phyloP scores from a whole-genome alignment of 352 stramenopile genomes.

The Globisporangium camurandrum region DNA sequence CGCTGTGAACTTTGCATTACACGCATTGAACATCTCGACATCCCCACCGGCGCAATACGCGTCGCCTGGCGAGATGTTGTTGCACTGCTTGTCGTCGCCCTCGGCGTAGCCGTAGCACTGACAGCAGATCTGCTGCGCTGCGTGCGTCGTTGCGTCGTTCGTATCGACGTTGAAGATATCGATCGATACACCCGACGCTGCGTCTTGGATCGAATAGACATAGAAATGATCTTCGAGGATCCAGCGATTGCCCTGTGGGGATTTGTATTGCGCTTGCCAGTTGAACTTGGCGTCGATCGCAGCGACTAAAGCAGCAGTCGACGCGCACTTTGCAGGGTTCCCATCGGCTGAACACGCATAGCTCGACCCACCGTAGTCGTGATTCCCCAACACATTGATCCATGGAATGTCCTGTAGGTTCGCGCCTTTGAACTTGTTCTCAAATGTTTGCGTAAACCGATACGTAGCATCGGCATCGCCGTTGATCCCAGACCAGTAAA shows the following conservation, averaged over 20 bases:
- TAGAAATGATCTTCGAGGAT: constrained; percentile 80
- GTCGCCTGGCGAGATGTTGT: constrained; percentile 41
- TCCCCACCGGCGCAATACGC: constrained; percentile 44
- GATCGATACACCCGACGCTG: constrained; percentile 55
- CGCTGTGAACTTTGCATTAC: constrained; percentile 46
- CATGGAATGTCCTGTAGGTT: constrained; percentile 43
- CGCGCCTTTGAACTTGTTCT: constrained; percentile 40
- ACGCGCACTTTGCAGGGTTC: no score
- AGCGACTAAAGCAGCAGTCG: constrained; percentile 6
- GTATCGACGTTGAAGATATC: constrained; percentile 86
- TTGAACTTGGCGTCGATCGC: constrained; percentile 10
- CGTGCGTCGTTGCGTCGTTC: constrained; percentile 61
- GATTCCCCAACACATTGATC: constrained; percentile 64
- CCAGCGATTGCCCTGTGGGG: constrained; percentile 74
- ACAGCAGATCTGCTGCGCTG: constrained; percentile 65
- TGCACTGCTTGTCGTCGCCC: constrained; percentile 38
- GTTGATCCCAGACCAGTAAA: constrained; percentile 58
- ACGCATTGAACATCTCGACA: constrained; percentile 47
- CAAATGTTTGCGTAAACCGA: constrained; percentile 48
- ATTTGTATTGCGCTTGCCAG: constrained; percentile 65
- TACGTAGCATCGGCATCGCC: constrained; percentile 27
- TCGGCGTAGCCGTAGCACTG: constrained; percentile 75
- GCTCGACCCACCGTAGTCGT: constrained; percentile 54
- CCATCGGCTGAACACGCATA: constrained; percentile 45
- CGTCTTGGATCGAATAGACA: constrained; percentile 55